Percentiles rank a stretch among this genome's conserved stretches.
phyloP scores from a whole-genome alignment of 345 rosid genomes.

The Pugionium cornutum region DNA sequence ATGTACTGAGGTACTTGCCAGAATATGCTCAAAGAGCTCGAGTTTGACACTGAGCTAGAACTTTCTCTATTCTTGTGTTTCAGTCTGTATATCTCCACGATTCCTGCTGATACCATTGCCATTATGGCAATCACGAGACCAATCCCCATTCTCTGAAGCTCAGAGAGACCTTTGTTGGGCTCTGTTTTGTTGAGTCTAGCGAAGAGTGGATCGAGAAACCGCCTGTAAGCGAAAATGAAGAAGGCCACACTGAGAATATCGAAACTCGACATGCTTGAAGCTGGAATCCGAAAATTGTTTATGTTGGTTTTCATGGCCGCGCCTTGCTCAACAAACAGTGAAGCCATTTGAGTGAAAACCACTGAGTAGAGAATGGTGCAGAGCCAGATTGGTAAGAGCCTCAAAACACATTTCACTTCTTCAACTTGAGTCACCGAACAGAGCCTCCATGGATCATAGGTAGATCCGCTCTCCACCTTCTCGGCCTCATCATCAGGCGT shows the following conservation, averaged over 20 bases:
- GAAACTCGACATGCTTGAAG: constrained; percentile 96
- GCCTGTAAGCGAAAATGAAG: constrained; percentile 73
- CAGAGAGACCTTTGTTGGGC: constrained; percentile 63
- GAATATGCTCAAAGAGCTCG: constrained; percentile 82
- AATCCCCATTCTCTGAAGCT: constrained; percentile 92
- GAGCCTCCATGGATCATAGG: constrained; percentile 63
- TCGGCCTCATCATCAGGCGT: constrained; percentile 53
- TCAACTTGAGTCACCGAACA: constrained; percentile 91
- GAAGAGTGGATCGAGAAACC: constrained; percentile 64
- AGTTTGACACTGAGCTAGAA: constrained; percentile 45
- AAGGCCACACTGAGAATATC: constrained; percentile 86
- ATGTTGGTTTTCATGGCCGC: constrained; percentile 74
- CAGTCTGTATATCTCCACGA: constrained; percentile 66
- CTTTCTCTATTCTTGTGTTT: constrained; percentile 45
- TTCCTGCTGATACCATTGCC: constrained; percentile 83
- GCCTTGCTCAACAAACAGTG: constrained; percentile 96
- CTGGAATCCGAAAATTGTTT: constrained; percentile 62
- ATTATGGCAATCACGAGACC: constrained; percentile 74
- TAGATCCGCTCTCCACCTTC: constrained; percentile 34
- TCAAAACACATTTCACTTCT: constrained; percentile 90
- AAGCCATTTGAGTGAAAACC: constrained; percentile 97
- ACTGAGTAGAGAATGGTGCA: constrained; percentile 96
- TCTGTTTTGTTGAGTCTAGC: constrained; percentile 49
- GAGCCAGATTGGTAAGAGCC: constrained; percentile 92
- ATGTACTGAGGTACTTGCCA: constrained; percentile 97